phyloP scores from a whole-genome alignment of 2,329 filamentous ascomycete species.

The Epichloe bromicola region DNA sequence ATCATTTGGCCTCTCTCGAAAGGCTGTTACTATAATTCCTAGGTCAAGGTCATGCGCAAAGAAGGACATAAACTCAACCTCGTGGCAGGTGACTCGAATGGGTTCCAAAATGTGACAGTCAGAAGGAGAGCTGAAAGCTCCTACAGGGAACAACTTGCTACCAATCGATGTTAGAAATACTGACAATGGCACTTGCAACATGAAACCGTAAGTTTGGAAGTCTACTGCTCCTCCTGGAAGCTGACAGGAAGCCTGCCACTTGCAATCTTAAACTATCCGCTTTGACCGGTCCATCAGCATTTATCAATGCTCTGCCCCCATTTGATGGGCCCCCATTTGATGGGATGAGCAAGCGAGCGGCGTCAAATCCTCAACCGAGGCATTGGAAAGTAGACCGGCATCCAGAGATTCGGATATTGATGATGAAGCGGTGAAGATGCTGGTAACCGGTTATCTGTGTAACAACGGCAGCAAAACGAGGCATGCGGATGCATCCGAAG shows the following conservation, averaged over 20 bases:
- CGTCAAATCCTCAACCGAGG: neutral
- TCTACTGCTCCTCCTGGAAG: neutral
- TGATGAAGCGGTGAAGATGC: constrained; percentile 5
- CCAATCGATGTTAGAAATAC: neutral
- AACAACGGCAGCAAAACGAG: constrained; percentile 1
- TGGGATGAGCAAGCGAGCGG: constrained; percentile 2
- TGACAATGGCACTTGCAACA: neutral
- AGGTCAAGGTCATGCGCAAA: neutral
- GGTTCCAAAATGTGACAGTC: neutral
- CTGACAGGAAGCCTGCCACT: neutral
- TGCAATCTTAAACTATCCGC: neutral
- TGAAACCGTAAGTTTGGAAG: neutral
- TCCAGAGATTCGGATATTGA: constrained; percentile 1
- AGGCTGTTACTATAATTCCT: neutral
- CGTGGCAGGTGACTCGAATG: neutral
- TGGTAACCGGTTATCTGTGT: constrained; percentile 3
- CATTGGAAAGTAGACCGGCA: neutral
- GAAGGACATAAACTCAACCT: neutral
- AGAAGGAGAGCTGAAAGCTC: neutral
- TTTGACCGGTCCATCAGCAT: neutral
- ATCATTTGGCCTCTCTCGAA: neutral
- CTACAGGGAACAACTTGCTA: neutral
- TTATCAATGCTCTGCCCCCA: neutral
- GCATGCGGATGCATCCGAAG: constrained; percentile 1
- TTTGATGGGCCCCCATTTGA: neutral